Conservation (phyloP, 2,329 filamentous ascomycete genomes). For the Neophaeococcomyces mojaviensis region DNA sequence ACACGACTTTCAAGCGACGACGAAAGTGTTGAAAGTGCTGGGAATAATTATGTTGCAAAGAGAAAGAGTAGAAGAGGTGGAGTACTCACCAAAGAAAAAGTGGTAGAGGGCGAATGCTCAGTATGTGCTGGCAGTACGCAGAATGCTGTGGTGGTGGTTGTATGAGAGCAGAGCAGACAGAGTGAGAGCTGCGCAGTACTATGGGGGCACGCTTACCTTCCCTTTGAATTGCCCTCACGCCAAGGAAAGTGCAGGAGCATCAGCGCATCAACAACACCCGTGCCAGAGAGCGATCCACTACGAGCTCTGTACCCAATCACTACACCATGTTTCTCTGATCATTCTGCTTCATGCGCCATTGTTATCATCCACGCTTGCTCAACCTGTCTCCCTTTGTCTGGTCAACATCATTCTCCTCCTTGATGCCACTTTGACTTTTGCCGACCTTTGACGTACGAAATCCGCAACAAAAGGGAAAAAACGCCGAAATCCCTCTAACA, state of each 20-base stretch:
- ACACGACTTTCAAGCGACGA: conserved; percentile 18
- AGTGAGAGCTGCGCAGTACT: conserved; percentile 9
- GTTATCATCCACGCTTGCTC: conserved; percentile 5
- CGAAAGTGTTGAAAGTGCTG: conserved; percentile 9
- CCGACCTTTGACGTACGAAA: conserved; percentile 4
- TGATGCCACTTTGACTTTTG: conserved; percentile 8
- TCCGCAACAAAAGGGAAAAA: neutral
- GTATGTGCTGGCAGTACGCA: conserved; percentile 10
- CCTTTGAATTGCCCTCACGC: conserved; percentile 3
- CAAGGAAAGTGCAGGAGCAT: conserved; percentile 7
- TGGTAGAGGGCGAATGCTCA: conserved; percentile 3
- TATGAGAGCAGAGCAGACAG: conserved; percentile 9
- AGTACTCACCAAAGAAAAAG: conserved; percentile 6
- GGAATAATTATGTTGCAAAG: conserved; percentile 14
- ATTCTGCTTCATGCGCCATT: conserved; percentile 55
- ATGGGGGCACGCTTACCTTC: conserved; percentile 3
- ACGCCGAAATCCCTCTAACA: too few species aligned
- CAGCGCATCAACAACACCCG: conserved; percentile 7
- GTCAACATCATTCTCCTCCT: conserved; percentile 2
- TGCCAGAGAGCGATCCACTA: neutral
- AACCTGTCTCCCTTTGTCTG: conserved; percentile 2
- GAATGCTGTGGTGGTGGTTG: conserved; percentile 11
- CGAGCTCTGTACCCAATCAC: conserved; percentile 3
- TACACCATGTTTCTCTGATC: conserved; percentile 63
- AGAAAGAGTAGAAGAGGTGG: conserved; percentile 12